A percentile compares a stretch with the other conserved stretches of the same genome.
Evolutionary conservation across 306 rosid genomes (phyloP).

Genomic region (Cucumis hystrix): DNA sequence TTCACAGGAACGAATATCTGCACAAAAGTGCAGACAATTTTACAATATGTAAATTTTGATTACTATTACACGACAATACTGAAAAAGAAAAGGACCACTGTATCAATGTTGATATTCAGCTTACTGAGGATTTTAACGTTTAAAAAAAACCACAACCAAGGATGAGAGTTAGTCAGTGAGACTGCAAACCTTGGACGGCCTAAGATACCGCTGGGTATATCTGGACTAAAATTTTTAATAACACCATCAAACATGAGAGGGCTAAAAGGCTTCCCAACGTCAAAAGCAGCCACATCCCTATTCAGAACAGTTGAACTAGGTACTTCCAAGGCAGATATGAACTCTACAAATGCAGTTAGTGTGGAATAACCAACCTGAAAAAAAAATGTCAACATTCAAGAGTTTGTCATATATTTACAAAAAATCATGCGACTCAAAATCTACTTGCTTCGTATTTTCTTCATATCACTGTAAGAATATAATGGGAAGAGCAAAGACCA

Average conservation of each 20-base stretch:
- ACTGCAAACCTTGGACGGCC: constrained; percentile 85
- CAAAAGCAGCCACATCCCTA: constrained; percentile 36
- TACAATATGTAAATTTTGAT: neutral
- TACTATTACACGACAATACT: neutral
- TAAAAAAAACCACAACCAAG: neutral
- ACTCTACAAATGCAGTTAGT: constrained; percentile 59
- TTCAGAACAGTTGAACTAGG: constrained; percentile 32
- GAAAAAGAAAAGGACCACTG: neutral
- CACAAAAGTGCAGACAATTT: neutral
- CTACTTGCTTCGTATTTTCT: neutral
- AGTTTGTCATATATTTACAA: neutral
- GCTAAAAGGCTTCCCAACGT: constrained; percentile 60
- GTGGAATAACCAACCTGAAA: constrained; percentile 72
- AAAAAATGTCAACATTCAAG: neutral
- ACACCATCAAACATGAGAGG: constrained; percentile 78
- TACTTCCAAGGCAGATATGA: constrained; percentile 53
- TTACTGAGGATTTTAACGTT: too few relatives aligned
- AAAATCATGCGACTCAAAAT: neutral
- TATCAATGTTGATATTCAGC: neutral
- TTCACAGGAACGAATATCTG: neutral
- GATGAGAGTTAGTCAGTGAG: neutral
- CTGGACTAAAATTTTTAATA: constrained; percentile 64
- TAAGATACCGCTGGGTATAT: constrained; percentile 43
- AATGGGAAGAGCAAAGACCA: constrained; percentile 26
- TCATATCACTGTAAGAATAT: neutral